Base-by-base conservation (phyloP, 345 rosid genomes). In the Lumnitzera racemosa region DNA sequence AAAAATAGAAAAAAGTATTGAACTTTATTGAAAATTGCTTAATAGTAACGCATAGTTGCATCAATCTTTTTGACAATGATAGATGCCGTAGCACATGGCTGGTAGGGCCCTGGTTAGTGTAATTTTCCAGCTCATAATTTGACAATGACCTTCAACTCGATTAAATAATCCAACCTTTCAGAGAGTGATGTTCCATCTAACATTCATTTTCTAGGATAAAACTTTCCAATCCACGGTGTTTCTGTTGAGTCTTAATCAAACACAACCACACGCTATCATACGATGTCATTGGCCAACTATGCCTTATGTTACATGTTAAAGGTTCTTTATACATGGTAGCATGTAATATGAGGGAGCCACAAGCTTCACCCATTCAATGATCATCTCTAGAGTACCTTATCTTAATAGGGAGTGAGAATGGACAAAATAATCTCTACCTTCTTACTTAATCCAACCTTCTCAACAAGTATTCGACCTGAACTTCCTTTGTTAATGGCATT, bases 401-500 rank as follows among this genome's bases (percentile, higher is more conserved):
- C 12, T 11, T 17, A 52, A 8, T 52, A 9, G 20, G 14, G 24
- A n/a, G 3, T 52, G 20, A 14, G 24, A 52, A 24, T 46, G 13
- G 54, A 50, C 48, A 61, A 51, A 12, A 36, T 36, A 36, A n/a
- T 13, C 12, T n/a, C 31, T 24, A 48, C 10, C 12, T 11, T 1
- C 46, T 69, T 61, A 84, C 46, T 69, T 61, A 84, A 59, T 84
- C 87, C 72, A 80, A 61, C 74, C 89, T 74, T 65, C 87, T 77
- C 65, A 81, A 67, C 63, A 85, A 64, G 78, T 80, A 88, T 72
- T 73, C 81, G 29, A 85, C 78, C 72, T 74, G 90, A 59, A 85
- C 86, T 76, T 78, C 82, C 66, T 88, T 85, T 4, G 91, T 83
- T 17, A 85, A 69, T 5, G 92, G 86, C 86, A 85, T 77, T 66